Evolutionary conservation across 2,329 filamentous ascomycete genomes (phyloP).

Genomic region (Clarireedia homoeocarpa): DNA sequence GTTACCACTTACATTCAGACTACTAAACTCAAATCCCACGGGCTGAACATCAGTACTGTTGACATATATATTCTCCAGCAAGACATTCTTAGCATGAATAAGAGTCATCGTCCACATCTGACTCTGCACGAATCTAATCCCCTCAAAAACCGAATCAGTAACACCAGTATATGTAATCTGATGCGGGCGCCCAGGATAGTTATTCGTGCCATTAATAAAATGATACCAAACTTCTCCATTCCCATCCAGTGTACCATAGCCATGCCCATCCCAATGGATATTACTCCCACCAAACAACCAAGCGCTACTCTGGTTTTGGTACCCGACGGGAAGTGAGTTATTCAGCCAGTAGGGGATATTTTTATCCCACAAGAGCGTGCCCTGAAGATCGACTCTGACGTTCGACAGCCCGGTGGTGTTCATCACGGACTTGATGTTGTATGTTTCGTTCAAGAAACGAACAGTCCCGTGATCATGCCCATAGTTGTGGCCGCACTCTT

Average conservation of each 20-base stretch:
- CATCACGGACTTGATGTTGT: constrained; percentile 38
- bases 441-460: constrained; percentile 36
- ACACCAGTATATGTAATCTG: constrained; percentile 41
- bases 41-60: constrained; percentile 35
- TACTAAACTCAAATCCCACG: constrained; percentile 4
- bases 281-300: constrained; percentile 47
- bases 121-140: constrained; percentile 44
- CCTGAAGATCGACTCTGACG: constrained; percentile 42
- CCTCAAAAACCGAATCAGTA: constrained; percentile 40
- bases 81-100: constrained; percentile 35
- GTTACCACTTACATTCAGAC: background rate
- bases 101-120: constrained; percentile 51
- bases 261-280: constrained; percentile 41
- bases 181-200: constrained; percentile 42
- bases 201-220: constrained; percentile 36
- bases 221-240: constrained; percentile 55
- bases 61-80: constrained; percentile 44
- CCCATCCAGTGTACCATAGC: constrained; percentile 46
- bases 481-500: constrained; percentile 31
- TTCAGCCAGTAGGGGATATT: constrained; percentile 3
- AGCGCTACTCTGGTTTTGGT: constrained; percentile 47
- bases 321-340: constrained; percentile 42
- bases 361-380: constrained; percentile 36
- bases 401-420: constrained; percentile 36
- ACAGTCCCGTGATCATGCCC: constrained; percentile 28